Conservation (phyloP, 2,329 filamentous ascomycete species). For the Aspergillus cejpii region DNA sequence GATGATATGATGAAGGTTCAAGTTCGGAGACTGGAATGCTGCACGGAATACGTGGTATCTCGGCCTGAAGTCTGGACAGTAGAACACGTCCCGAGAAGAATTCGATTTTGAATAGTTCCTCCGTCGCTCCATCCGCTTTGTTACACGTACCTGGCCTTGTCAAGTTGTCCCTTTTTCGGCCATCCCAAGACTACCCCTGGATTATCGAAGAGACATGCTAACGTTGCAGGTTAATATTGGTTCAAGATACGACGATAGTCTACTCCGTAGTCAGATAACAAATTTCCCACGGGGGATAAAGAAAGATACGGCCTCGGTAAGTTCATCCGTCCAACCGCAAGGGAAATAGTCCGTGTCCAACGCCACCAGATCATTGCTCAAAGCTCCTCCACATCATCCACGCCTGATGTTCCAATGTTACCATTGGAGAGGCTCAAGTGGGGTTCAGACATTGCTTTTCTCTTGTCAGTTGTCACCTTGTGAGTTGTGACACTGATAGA, state of each 20-base stretch:
- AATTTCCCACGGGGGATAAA: constrained; percentile 4
- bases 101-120: not conserved
- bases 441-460: no score
- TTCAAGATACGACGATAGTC: no score
- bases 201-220: no score
- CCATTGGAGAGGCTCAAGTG: no score
- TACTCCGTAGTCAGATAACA: not conserved
- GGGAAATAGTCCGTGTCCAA: not conserved
- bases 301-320: constrained; percentile 14
- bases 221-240: not conserved
- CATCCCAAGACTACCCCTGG: no score
- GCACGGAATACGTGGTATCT: no score
- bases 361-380: not conserved
- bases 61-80: not conserved
- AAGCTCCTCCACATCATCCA: no score
- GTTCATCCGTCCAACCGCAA: constrained; percentile 3
- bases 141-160: not conserved
- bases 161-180: no score
- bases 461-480: no score
- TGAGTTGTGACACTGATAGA: no score
- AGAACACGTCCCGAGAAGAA: not conserved
- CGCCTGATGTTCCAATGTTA: no score
- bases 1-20: not conserved
- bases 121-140: not conserved
- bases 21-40: no score